Evolutionary conservation across 2,329 filamentous ascomycete genomes (phyloP).

Genomic region (Arthroderma uncinatum): DNA sequence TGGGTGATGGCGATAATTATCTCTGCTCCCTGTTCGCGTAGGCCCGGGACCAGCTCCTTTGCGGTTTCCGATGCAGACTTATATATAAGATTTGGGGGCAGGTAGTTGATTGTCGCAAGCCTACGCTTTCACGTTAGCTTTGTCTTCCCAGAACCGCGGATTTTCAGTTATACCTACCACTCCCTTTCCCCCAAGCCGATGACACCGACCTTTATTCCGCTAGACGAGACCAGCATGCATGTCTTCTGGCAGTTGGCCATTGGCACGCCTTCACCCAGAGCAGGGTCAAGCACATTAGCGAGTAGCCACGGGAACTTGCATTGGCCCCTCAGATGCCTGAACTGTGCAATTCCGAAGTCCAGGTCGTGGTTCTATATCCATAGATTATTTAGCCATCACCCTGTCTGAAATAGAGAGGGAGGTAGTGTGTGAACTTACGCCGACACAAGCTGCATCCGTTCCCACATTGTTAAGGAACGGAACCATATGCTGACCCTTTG

Average conservation of each 20-base stretch:
- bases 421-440: conserved; percentile 44
- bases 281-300: conserved; percentile 77
- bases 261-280: conserved; percentile 60
- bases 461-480: conserved; percentile 67
- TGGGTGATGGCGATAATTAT: conserved; percentile 75
- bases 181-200: conserved; percentile 79
- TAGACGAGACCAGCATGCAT: conserved; percentile 64
- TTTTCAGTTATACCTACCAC: conserved; percentile 42
- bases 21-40: conserved; percentile 68
- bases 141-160: neutral
- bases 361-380: conserved; percentile 67
- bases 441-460: conserved; percentile 71
- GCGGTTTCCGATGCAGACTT: conserved; percentile 66
- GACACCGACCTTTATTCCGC: conserved; percentile 75
- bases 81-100: conserved; percentile 74
- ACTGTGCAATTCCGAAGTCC: conserved; percentile 79
- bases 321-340: conserved; percentile 57
- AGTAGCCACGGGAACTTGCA: conserved; percentile 84
- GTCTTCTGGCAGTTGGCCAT: conserved; percentile 67
- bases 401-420: neutral
- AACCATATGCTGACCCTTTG: conserved; percentile 85
- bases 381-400: conserved; percentile 9
- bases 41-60: conserved; percentile 58
- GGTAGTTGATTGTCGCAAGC: conserved; percentile 75
- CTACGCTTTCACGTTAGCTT: conserved; percentile 19